Conservation (phyloP, 2,329 filamentous ascomycete species). For the Fusarium sp. region DNA sequence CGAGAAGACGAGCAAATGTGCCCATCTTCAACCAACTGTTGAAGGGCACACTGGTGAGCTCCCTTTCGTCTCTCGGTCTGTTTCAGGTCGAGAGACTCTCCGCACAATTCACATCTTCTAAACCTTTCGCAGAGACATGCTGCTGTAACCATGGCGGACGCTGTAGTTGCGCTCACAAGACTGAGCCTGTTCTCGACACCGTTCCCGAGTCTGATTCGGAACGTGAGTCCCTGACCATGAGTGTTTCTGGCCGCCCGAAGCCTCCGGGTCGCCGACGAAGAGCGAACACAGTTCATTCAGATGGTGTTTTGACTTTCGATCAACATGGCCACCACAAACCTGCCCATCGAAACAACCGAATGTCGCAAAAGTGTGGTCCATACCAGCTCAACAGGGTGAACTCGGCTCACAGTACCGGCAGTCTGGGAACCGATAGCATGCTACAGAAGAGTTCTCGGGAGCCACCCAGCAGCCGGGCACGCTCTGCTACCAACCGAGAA, state of each 20-base stretch:
- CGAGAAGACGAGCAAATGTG: conserved; percentile 82
- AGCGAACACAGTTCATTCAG: conserved; percentile 70
- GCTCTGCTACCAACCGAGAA: conserved; percentile 53
- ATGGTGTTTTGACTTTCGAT: conserved; percentile 67
- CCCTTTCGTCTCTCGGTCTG: conserved; percentile 20
- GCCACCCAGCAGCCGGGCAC: conserved; percentile 49
- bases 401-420: conserved; percentile 63
- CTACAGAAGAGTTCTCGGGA: conserved; percentile 52
- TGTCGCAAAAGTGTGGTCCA: conserved; percentile 68
- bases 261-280: conserved; percentile 60
- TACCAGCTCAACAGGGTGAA: conserved; percentile 68
- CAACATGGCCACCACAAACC: conserved; percentile 72
- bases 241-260: conserved; percentile 51
- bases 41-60: conserved; percentile 68
- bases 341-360: conserved; percentile 66
- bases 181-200: conserved; percentile 67
- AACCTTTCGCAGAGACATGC: conserved; percentile 63
- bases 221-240: conserved; percentile 49
- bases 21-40: conserved; percentile 65
- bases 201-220: conserved; percentile 72
- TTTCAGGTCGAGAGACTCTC: conserved; percentile 8
- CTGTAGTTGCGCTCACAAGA: conserved; percentile 72
- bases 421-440: conserved; percentile 55
- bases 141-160: conserved; percentile 75
- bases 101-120: conserved; percentile 28